These are phyloP conservation scores for Lentinula raphanica DNA, from an alignment of 768 basidiomycete species.

Conservation along the genomic window DNA sequence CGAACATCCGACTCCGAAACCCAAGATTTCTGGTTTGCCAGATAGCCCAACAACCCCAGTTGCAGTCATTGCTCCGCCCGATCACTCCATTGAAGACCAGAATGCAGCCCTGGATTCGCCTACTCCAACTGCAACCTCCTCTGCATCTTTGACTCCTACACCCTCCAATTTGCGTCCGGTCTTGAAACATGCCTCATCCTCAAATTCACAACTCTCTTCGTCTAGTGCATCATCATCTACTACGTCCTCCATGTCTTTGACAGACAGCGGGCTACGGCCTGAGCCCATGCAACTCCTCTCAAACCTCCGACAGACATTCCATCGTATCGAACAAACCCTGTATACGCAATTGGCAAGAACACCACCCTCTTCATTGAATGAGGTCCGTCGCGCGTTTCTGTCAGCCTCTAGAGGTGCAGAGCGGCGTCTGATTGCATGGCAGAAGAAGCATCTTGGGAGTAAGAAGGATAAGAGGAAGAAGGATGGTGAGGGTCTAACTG, in stretches of 20 bases:
- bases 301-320: slow-evolving; percentile 51
- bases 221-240: slow-evolving; percentile 7
- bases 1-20: background rate
- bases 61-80: background rate
- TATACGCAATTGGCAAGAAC: slow-evolving; percentile 51
- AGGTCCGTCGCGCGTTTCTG: slow-evolving; percentile 55
- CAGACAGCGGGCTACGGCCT: slow-evolving; percentile 3
- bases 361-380: slow-evolving; percentile 45
- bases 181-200: slow-evolving; percentile 3
- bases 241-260: slow-evolving; percentile 1
- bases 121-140: background rate
- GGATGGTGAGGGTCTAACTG: slow-evolving; percentile 5
- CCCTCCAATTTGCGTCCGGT: background rate
- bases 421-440: slow-evolving; percentile 56
- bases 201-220: slow-evolving; percentile 3
- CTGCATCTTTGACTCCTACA: background rate
- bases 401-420: slow-evolving; percentile 47
- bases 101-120: background rate
- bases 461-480: slow-evolving; percentile 22
- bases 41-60: background rate
- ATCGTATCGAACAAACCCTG: slow-evolving; percentile 52
- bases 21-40: background rate
- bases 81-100: background rate
- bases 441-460: slow-evolving; percentile 51
- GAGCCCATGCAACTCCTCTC: slow-evolving; percentile 38